phyloP scores from a whole-genome alignment of 228 moss, liverwort and hornwort genomes.

The Sphagnum magellanicum region DNA sequence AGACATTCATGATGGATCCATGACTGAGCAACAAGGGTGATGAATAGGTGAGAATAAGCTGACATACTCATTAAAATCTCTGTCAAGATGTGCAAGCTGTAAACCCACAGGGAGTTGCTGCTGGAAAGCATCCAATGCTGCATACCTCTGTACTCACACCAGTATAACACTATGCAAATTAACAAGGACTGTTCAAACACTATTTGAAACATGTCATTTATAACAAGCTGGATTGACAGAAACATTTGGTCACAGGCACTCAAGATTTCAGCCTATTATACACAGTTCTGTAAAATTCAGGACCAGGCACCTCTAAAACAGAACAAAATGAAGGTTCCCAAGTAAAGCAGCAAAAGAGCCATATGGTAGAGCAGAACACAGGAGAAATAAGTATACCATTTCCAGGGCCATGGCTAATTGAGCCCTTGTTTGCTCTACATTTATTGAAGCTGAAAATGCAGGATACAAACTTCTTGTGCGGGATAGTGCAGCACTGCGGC shows the following conservation, averaged over 20 bases:
- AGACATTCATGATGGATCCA: neutral
- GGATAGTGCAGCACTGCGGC: conserved; percentile 25
- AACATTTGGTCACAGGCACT: no score
- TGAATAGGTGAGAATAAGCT: neutral
- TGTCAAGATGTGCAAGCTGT: conserved; percentile 67
- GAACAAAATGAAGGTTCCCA: neutral
- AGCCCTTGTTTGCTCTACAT: conserved; percentile 33
- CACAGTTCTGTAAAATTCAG: no score
- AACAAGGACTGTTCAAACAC: no score
- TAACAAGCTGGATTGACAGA: no score
- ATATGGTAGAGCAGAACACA: neutral
- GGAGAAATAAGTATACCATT: neutral
- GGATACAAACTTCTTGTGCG: conserved; percentile 27
- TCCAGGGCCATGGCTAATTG: conserved; percentile 59
- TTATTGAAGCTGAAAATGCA: conserved; percentile 21
- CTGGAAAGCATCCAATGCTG: conserved; percentile 59
- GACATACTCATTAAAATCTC: conserved; percentile 77
- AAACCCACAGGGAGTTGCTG: conserved; percentile 58
- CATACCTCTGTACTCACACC: conserved; percentile 36
- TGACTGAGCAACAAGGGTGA: neutral
- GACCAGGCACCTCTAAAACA: neutral
- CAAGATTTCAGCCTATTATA: no score
- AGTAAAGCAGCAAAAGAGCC: neutral
- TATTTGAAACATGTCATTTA: no score
- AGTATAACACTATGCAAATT: no score